phyloP scores from a whole-genome alignment of 768 basidiomycete species.

The Termitomyces eurrhizus region DNA sequence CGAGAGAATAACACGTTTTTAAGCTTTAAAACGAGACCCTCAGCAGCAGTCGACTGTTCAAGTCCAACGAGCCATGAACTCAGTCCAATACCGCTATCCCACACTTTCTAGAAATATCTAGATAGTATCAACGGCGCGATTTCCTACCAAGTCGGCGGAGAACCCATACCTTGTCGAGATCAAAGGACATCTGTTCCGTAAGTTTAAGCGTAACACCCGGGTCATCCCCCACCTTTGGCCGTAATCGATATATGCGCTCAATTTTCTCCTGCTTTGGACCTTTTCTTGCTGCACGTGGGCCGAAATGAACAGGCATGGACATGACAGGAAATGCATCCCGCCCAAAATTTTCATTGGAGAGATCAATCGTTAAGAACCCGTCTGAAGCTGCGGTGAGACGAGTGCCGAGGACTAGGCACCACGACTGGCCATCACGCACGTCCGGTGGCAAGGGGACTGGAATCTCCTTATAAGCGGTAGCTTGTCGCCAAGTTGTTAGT shows the following conservation, averaged over 20 bases:
- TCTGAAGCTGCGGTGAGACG: slow-evolving; percentile 18
- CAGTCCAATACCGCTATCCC: slow-evolving; percentile 90
- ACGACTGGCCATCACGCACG: slow-evolving; percentile 50
- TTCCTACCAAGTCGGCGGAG: neutral
- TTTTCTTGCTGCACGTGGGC: slow-evolving; percentile 24
- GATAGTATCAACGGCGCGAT: slow-evolving; percentile 20
- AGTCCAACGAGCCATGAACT: slow-evolving; percentile 68
- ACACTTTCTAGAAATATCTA: slow-evolving; percentile 73
- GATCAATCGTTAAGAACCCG: slow-evolving; percentile 31
- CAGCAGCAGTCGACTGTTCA: slow-evolving; percentile 15
- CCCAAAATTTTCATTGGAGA: slow-evolving; percentile 41
- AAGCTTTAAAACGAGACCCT: slow-evolving; percentile 16
- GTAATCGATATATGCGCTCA: slow-evolving; percentile 48
- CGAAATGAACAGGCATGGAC: slow-evolving; percentile 61
- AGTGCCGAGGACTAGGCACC: slow-evolving; percentile 61
- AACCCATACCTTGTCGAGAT: slow-evolving; percentile 82
- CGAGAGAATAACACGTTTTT: slow-evolving; percentile 36
- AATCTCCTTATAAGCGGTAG: slow-evolving; percentile 74
- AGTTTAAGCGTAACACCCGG: slow-evolving; percentile 39
- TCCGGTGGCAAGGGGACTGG: slow-evolving; percentile 58
- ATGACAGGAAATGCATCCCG: slow-evolving; percentile 52
- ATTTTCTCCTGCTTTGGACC: slow-evolving; percentile 65
- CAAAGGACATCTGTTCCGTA: slow-evolving; percentile 82
- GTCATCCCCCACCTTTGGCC: slow-evolving; percentile 18
- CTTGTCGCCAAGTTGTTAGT: slow-evolving; percentile 68